Conservation (phyloP, 2,329 filamentous ascomycete genomes). For the Microcyclospora pomicola region DNA sequence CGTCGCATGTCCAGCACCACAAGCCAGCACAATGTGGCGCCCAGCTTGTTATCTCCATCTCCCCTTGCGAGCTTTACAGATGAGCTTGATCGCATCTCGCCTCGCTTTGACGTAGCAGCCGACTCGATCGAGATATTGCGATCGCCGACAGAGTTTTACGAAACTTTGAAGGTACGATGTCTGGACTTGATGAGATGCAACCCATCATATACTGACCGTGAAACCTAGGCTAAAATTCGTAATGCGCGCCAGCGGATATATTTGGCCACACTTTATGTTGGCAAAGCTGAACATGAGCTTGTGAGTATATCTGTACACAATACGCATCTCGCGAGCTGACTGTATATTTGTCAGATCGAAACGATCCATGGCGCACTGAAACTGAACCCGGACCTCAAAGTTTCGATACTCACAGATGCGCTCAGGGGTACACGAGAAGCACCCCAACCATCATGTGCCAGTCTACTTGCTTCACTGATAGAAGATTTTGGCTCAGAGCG, state of each 20-base stretch:
- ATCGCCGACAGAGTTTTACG: conserved; percentile 80
- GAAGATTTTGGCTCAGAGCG: conserved; percentile 68
- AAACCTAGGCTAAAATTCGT: conserved; percentile 57
- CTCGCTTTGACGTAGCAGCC: conserved; percentile 74
- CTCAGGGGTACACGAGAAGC: conserved; percentile 84
- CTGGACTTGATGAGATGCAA: not conserved
- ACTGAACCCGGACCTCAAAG: conserved; percentile 57
- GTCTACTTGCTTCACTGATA: conserved; percentile 71
- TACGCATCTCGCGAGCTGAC: not conserved
- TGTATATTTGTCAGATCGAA: conserved; percentile 42
- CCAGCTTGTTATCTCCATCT: conserved; percentile 25
- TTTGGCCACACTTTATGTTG: conserved; percentile 92
- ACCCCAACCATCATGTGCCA: conserved; percentile 74
- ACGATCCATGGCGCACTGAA: conserved; percentile 63
- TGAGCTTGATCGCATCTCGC: conserved; percentile 78
- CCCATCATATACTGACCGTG: not conserved
- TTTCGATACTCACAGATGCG: conserved; percentile 85
- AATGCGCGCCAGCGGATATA: conserved; percentile 70
- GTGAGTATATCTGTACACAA: conserved; percentile 27
- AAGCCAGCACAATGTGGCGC: too few relatives aligned
- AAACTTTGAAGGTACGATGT: conserved; percentile 61
- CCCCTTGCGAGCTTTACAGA: conserved; percentile 47
- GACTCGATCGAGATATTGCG: conserved; percentile 68
- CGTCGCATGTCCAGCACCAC: conserved; percentile 13
- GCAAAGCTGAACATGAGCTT: conserved; percentile 80